Conservation (phyloP, 2,329 filamentous ascomycete genomes). For the Zymoseptoria ardabiliae region DNA sequence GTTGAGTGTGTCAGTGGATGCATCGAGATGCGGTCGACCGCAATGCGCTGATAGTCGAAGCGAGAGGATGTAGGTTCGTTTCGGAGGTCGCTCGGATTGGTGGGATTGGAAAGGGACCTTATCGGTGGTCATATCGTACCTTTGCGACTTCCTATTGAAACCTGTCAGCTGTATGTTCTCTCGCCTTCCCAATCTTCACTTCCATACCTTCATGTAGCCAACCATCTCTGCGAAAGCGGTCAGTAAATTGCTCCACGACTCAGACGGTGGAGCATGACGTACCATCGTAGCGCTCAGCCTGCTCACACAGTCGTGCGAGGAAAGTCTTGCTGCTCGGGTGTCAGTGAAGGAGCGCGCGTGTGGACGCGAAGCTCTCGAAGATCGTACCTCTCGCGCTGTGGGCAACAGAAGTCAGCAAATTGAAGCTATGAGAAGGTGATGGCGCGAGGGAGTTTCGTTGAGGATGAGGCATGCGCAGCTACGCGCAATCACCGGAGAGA, state of each 20-base stretch:
- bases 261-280: constrained; percentile 32
- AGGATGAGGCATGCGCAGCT: constrained; percentile 25
- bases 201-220: constrained; percentile 88
- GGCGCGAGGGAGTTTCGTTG: constrained; percentile 22
- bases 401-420: constrained; percentile 34
- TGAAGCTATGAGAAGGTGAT: not conserved
- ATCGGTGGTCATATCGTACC: constrained; percentile 42
- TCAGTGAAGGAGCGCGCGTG: constrained; percentile 14
- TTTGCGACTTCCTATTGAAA: constrained; percentile 79
- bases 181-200: not conserved
- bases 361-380: constrained; percentile 12
- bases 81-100: constrained; percentile 7
- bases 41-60: not conserved
- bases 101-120: constrained; percentile 8
- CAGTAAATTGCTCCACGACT: not conserved
- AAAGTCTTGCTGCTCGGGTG: constrained; percentile 85
- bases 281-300: constrained; percentile 99
- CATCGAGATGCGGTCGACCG: not conserved
- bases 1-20: constrained; percentile 3
- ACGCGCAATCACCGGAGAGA: constrained; percentile 20
- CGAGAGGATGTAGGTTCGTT: not conserved
- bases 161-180: constrained; percentile 27
- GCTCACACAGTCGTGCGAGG: constrained; percentile 98
- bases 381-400: constrained; percentile 44
- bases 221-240: constrained; percentile 68